Evolutionary conservation across 2,329 filamentous ascomycete genomes (phyloP).

Genomic region (Fusarium fracticaudum): DNA sequence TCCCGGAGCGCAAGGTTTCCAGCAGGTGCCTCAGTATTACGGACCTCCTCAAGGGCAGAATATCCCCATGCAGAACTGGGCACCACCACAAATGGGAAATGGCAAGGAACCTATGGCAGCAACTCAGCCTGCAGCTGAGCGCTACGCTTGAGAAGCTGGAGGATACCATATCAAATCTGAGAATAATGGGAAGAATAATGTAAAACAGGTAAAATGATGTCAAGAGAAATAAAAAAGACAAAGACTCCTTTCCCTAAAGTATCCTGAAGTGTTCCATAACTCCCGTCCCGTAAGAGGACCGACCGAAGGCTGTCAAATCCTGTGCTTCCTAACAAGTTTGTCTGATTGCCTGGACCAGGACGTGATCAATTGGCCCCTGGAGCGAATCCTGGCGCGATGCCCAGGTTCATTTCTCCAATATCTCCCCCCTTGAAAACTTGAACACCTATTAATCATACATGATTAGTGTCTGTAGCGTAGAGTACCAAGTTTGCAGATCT

Average conservation of each 20-base stretch:
- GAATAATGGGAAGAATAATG: neutral
- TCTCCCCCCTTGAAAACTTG: rapidly evolving
- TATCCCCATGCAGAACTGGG: conserved; percentile 34
- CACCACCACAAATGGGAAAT: conserved; percentile 6
- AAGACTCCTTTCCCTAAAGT: neutral
- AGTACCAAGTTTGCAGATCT: neutral
- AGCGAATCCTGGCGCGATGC: neutral
- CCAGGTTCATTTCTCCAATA: neutral
- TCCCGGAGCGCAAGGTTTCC: conserved; percentile 44
- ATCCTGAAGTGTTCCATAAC: neutral
- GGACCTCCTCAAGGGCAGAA: conserved; percentile 23
- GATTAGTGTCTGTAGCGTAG: neutral
- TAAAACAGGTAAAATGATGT: neutral
- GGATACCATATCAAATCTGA: neutral
- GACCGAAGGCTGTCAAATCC: neutral
- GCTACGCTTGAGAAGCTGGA: conserved; percentile 6
- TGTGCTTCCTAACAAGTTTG: rapidly evolving
- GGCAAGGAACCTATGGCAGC: conserved; percentile 12
- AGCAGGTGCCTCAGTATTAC: conserved; percentile 41
- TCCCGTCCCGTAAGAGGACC: neutral
- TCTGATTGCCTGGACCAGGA: rapidly evolving
- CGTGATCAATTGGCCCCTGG: neutral
- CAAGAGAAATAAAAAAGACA: neutral
- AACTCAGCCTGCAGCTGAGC: conserved; percentile 3
- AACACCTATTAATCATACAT: neutral